Percentiles rank a stretch among this genome's conserved stretches.
Conservation (phyloP, 192 early-diverging fungal genomes). For the Spizellomyces sp. region DNA sequence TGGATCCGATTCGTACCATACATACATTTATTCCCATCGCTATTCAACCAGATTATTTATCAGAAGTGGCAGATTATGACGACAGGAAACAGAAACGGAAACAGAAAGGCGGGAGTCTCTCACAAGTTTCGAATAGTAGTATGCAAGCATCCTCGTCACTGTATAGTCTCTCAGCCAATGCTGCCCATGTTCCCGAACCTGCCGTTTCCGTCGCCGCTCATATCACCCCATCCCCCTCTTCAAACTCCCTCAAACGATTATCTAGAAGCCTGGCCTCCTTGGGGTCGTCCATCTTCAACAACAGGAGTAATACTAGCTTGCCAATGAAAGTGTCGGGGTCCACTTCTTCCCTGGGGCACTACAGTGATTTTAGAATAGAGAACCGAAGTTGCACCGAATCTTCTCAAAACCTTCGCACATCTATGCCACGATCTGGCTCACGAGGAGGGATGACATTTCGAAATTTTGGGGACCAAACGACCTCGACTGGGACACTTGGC, state of each 20-base stretch:
- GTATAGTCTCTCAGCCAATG: background rate
- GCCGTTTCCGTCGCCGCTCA: background rate
- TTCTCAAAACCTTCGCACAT: background rate
- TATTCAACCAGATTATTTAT: conserved; percentile 14
- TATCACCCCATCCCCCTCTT: background rate
- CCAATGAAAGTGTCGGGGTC: conserved; percentile 15
- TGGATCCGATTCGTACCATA: conserved; percentile 26
- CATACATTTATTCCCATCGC: conserved; percentile 26
- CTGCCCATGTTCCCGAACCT: background rate
- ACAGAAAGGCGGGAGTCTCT: background rate
- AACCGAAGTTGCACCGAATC: background rate
- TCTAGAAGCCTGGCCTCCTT: conserved; percentile 29
- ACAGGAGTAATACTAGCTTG: conserved; percentile 24
- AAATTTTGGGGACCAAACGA: background rate
- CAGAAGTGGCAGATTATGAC: background rate
- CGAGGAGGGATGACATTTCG: background rate
- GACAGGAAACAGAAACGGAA: background rate
- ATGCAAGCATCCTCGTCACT: background rate
- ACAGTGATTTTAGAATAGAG: background rate
- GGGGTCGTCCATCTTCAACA: conserved; percentile 19
- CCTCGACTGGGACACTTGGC: background rate
- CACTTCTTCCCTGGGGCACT: background rate
- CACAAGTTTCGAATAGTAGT: background rate
- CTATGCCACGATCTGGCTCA: background rate
- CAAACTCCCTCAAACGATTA: conserved; percentile 4